Base-by-base conservation (phyloP, 2,329 filamentous ascomycete species). In the Xylaria sp. region DNA sequence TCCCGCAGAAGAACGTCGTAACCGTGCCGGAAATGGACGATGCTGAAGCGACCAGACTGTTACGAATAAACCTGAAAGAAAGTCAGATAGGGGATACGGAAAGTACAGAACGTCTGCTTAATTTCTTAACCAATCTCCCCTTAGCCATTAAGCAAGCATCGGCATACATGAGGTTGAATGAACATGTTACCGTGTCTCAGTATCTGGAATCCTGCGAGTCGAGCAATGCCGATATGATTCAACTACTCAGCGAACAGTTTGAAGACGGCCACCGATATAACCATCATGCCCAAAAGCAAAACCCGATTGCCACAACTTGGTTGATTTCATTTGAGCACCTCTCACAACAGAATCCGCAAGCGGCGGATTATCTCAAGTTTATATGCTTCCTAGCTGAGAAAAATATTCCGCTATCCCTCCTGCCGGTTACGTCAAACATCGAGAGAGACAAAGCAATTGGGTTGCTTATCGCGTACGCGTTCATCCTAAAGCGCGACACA, bases 241-340 rank as follows among this genome's bases (percentile, higher is more conserved):
- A 51, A 6, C n/a, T 51, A 6, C 19, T 51, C 13, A 37, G 33
- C 13, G 27, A 4, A 51, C 11, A 51, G 13, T 54, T 54, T 15
- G 25, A 41, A 53, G 23, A 53, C 48, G 9, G 27, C n/a, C 11
- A 41, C 11, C 29, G 17, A n/a, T 54, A 40, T 29, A 8, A 27
- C 40, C 17, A n/a, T 19, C 15, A 23, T 15, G 27, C 10, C 13
- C 4, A 46, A 40, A 40, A 38, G 3, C 35, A 27, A 46, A 37
- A 46, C 13, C 29, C 41, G 15, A 17, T 54, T 27, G 21, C 15
- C 17, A 44, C 19, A 10, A 27, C 29, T 19, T 54, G 31, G 29
- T 8, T 54, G 13, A 44, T 54, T 54, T 54, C 31, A 54, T 46
- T 54, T 25, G 7, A 54, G 17, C 40, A 54, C 15, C 35, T 54